Percentiles rank a stretch among this genome's conserved stretches.
phyloP scores from a whole-genome alignment of 2,329 filamentous ascomycete species.

The Orbilia brochopaga region DNA sequence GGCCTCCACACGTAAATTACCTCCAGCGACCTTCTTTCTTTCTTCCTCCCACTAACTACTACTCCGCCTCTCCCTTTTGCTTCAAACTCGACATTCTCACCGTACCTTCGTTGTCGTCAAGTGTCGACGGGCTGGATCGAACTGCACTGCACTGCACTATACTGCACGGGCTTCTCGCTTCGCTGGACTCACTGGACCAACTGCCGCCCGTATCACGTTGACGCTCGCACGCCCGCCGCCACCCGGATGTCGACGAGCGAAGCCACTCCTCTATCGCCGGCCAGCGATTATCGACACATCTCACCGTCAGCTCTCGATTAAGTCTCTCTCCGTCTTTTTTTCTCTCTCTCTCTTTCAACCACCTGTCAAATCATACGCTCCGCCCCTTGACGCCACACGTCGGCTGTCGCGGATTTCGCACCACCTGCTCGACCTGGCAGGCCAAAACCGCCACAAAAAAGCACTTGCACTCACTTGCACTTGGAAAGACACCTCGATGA shows the following conservation, averaged over 20 bases:
- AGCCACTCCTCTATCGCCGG: background rate
- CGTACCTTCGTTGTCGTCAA: no score
- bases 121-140: background rate
- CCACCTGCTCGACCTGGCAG: background rate
- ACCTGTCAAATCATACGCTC: background rate
- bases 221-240: background rate
- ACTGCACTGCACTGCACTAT: background rate
- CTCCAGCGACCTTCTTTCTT: constrained; percentile 14
- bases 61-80: background rate
- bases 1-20: background rate
- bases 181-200: background rate
- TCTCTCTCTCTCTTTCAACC: no score
- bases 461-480: no score
- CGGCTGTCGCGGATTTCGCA: constrained; percentile 1
- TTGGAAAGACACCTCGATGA: constrained; percentile 11
- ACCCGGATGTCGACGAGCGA: constrained; percentile 6
- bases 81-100: background rate
- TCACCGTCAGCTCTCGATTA: constrained; percentile 10
- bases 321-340: background rate
- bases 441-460: background rate
- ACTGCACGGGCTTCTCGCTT: background rate
- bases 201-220: background rate
- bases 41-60: constrained; percentile 12
- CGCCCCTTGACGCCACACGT: constrained; percentile 2
- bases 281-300: constrained; percentile 1